Base-by-base conservation (phyloP, 495 filamentous ascomycete species). In the Clohesyomyces aquaticus region DNA sequence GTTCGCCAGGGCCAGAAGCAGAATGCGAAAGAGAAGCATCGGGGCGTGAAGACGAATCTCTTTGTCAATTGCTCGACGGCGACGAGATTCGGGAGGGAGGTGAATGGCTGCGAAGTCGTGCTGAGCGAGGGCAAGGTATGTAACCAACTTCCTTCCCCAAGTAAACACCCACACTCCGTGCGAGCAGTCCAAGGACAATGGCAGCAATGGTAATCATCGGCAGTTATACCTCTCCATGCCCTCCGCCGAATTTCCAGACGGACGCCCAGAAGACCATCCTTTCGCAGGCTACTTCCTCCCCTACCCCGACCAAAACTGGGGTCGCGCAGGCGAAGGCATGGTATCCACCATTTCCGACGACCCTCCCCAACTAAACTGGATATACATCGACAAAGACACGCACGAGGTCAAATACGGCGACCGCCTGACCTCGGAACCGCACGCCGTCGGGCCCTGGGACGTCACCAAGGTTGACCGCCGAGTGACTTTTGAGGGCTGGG, bases 341-440 rank as follows among this genome's bases (percentile, higher is more conserved):
- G 63, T 61, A 27, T 56, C 58, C 16, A 66, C 63, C 58, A 84
- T 87, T 58, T 80, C 82, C 81, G 82, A 83, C 57, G 81, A 84
- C 59, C 82, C 83, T 4, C 84, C 84, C 21, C 80, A 81, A 76
- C 79, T 87, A 26, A 83, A 85, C 75, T 87, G 84, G 84, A 81
- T 87, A 11, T 87, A 82, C 58, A 79, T 83, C 60, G 82, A 86
- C 74, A 78, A 80, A 61, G 81, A 82, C 64, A 84, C 76, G 27
- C 75, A 79, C 55, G 71, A 83, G 66, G 73, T 87, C 42, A 80
- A 79, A 61, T 82, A 85, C 63, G 84, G 83, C 0, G 74, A 78
- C 2, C 77, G 78, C 28, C 75, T 55, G 22, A 76, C 67, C 50
- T 77, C 77, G 0, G 72, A 79, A 38, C 74, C 71, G 9, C 79